These are phyloP conservation scores for Zymoseptoria brevis DNA, from an alignment of 2,329 filamentous ascomycete species.

Conservation along the genomic window DNA sequence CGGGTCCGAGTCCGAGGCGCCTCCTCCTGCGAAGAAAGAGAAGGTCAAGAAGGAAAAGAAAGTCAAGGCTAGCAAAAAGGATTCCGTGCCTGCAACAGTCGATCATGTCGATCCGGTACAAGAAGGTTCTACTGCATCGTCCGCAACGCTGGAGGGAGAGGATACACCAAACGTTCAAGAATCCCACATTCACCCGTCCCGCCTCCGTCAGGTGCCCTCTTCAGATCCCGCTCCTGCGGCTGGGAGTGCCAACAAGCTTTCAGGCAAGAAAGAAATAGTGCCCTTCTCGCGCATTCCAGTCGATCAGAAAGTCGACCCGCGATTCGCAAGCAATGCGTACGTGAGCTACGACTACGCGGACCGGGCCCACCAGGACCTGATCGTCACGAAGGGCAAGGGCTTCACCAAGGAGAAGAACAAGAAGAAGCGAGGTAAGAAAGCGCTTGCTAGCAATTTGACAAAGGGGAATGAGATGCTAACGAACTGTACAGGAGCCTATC, in stretches of 20 bases:
- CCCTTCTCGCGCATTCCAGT: constrained; percentile 72
- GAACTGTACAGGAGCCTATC: constrained; percentile 74
- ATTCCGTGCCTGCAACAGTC: constrained; percentile 11
- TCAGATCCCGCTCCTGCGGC: constrained; percentile 4
- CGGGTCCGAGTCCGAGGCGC: constrained; percentile 16
- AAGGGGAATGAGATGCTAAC: constrained; percentile 40
- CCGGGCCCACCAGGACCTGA: constrained; percentile 77
- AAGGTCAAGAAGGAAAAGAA: constrained; percentile 19
- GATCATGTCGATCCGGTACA: neutral
- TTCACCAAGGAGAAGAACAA: constrained; percentile 99
- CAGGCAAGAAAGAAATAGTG: constrained; percentile 49
- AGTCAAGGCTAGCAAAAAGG: constrained; percentile 27
- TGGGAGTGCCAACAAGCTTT: constrained; percentile 22
- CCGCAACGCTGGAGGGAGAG: constrained; percentile 24
- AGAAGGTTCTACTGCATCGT: constrained; percentile 24
- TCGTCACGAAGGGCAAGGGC: constrained; percentile 86
- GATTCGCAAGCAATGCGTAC: constrained; percentile 71
- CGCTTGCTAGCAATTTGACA: neutral
- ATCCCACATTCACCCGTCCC: constrained; percentile 34
- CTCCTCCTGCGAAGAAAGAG: constrained; percentile 13
- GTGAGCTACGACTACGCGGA: constrained; percentile 81
- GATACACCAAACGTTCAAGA: constrained; percentile 9
- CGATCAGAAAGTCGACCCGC: constrained; percentile 59
- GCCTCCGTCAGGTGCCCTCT: constrained; percentile 19
- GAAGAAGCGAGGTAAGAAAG: constrained; percentile 35